Evolutionary conservation across 345 rosid genomes (phyloP), one percentile per base, ranked within the genome.

Genomic region (Linum lewisii): DNA sequence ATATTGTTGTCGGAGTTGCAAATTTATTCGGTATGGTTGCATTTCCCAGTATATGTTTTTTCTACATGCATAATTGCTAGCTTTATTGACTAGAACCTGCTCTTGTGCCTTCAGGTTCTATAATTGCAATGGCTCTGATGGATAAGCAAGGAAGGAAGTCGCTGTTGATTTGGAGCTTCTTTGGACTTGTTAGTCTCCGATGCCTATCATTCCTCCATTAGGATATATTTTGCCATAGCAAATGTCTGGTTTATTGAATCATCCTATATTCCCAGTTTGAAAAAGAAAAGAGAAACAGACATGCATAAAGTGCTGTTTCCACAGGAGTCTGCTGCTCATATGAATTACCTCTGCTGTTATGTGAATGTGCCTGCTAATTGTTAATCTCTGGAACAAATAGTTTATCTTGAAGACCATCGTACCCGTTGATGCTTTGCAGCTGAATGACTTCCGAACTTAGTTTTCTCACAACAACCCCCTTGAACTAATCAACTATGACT

Each of bases 111-210:
- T 36, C 75, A 93, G 99, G 97, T 68, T 93, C 99, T 60, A 1
- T 85, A 57, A 14, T 80, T 24, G 99, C 99, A 3, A 93, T 93
- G 99, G 51, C 72, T 73, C 77, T 89, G 77, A 93, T 93, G 99
- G 99, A 93, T 78, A 93, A 75, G 75, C 71, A 89, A 57, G 95
- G 95, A 75, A 81, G 95, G 78, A 87, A 77, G 63, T 69, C 76
- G 70, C 86, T 87, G 49, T 91, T 87, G 18, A 75, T 81, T 15
- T 79, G 89, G 95, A 87, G 95, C 75, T 87, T 84, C 72, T 69
- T 78, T 34, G 88, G 91, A 83, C 84, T 87, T 88, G 95, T 84
- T 68, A 55, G 73, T 73, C 68, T 26, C 25, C 3, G 54, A 32
- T 71, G 32, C 36, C 47, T 24, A 36, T 57, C 20, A 51, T 61